These are phyloP conservation scores for Globisporangium parvum DNA, from an alignment of 352 stramenopile species.

Conservation along the genomic window DNA sequence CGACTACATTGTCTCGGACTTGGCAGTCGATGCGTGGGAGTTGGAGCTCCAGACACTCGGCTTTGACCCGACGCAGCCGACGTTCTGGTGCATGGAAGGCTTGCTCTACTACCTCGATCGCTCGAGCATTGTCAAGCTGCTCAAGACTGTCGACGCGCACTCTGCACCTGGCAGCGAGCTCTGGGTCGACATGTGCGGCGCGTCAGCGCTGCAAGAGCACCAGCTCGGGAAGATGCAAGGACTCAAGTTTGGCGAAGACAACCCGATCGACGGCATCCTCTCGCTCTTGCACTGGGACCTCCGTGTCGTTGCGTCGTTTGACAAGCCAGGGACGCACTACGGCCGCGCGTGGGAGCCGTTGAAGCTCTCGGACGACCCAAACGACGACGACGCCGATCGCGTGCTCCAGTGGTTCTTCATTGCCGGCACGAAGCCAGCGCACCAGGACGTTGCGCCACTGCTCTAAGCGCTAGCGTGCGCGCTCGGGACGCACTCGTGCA, in stretches of 20 bases:
- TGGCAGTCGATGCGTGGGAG: slow-evolving; percentile 16
- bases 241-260: slow-evolving; percentile 17
- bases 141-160: slow-evolving; percentile 15
- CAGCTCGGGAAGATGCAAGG: background rate
- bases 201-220: background rate
- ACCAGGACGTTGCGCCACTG: background rate
- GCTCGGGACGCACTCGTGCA: background rate
- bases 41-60: slow-evolving; percentile 1
- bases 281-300: slow-evolving; percentile 12
- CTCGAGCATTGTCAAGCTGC: slow-evolving; percentile 15
- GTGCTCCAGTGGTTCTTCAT: slow-evolving; percentile 11
- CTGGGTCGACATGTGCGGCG: slow-evolving; percentile 20
- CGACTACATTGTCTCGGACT: slow-evolving; percentile 15
- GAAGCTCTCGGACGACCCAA: background rate
- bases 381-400: background rate
- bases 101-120: slow-evolving; percentile 17
- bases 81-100: slow-evolving; percentile 19
- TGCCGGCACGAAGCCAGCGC: slow-evolving; percentile 10
- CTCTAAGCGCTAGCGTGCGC: slow-evolving; percentile 7
- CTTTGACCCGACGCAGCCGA: slow-evolving; percentile 11
- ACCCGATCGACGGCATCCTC: slow-evolving; percentile 8
- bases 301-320: slow-evolving; percentile 5
- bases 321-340: slow-evolving; percentile 7
- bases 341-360: slow-evolving; percentile 14
- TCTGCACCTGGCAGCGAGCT: slow-evolving; percentile 13